These are phyloP conservation scores for Metschnikowia lunata DNA, from an alignment of 805 yeast species.

Conservation along the genomic window DNA sequence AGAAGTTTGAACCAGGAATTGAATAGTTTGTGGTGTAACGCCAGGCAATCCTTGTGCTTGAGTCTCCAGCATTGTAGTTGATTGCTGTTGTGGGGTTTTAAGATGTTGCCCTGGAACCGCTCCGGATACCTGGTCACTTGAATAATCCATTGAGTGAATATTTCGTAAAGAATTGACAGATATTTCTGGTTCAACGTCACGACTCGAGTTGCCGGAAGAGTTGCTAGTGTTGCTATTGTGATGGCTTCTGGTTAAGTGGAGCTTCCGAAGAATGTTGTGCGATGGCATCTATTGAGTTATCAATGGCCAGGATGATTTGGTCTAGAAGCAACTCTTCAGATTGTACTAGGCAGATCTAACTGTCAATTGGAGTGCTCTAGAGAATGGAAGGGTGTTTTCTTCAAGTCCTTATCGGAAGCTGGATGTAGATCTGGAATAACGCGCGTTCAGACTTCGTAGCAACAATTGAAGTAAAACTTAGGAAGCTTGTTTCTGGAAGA, in stretches of 20 bases:
- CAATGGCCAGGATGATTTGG: neutral
- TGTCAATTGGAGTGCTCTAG: no score
- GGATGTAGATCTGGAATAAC: no score
- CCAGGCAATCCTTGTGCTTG: neutral
- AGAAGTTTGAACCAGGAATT: conserved; percentile 3
- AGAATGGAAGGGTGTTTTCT: no score
- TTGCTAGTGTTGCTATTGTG: conserved; percentile 5
- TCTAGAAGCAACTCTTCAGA: no score
- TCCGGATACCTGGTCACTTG: no score
- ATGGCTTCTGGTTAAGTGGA: conserved; percentile 14
- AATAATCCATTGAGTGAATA: conserved; percentile 14
- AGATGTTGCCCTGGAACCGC: neutral
- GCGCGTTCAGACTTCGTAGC: no score
- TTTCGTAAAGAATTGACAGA: conserved; percentile 12
- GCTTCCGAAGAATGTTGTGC: conserved; percentile 16
- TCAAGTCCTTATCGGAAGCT: no score
- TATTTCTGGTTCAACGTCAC: conserved; percentile 1
- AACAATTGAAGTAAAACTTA: no score
- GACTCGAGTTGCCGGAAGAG: conserved; percentile 1
- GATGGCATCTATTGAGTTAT: conserved; percentile 9
- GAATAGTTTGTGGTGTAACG: neutral
- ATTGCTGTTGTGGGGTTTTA: conserved; percentile 1
- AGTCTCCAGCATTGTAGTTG: neutral
- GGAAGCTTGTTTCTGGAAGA: no score
- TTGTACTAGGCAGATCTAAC: no score